These are phyloP conservation scores for Pichia sp. DNA, from an alignment of 1,139 yeast species.

Conservation along the genomic window DNA sequence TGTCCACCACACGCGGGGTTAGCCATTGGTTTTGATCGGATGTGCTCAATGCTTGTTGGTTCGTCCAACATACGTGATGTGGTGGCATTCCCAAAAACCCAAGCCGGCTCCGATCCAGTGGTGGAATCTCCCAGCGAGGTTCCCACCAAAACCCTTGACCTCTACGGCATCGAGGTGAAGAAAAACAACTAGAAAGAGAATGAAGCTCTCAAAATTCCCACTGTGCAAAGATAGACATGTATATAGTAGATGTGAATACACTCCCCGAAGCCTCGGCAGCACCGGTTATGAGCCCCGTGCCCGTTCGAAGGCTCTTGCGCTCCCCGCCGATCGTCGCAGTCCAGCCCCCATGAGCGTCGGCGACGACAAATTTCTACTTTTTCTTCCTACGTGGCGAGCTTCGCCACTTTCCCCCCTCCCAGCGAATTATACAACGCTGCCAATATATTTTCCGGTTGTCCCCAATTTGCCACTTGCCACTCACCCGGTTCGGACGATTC, in stretches of 20 bases:
- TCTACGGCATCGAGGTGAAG: slow-evolving; percentile 41
- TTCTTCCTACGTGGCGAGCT: slow-evolving; percentile 3
- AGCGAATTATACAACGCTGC: slow-evolving; percentile 3
- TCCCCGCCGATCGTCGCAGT: not conserved
- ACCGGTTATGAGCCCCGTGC: slow-evolving; percentile 4
- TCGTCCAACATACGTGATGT: slow-evolving; percentile 81
- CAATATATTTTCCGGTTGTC: slow-evolving; percentile 3
- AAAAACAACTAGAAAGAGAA: not conserved
- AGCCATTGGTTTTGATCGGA: slow-evolving; percentile 90
- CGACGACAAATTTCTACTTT: not conserved
- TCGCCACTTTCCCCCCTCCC: slow-evolving; percentile 1
- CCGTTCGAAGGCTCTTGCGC: not conserved
- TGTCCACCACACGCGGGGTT: slow-evolving; percentile 99
- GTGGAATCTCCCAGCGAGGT: slow-evolving; percentile 81
- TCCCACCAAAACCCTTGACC: slow-evolving; percentile 42
- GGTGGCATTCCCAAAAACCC: slow-evolving; percentile 92
- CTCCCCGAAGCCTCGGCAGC: not conserved
- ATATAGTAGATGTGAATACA: no score
- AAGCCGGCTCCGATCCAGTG: slow-evolving; percentile 81
- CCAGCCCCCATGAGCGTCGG: not conserved
- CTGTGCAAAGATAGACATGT: not conserved
- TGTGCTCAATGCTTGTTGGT: slow-evolving; percentile 85
- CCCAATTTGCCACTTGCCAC: slow-evolving; percentile 8
- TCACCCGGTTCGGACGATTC: slow-evolving; percentile 1
- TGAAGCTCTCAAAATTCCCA: no score